phyloP scores from a whole-genome alignment of 148 eudicot genomes.

The Tetragonia tetragonoides region DNA sequence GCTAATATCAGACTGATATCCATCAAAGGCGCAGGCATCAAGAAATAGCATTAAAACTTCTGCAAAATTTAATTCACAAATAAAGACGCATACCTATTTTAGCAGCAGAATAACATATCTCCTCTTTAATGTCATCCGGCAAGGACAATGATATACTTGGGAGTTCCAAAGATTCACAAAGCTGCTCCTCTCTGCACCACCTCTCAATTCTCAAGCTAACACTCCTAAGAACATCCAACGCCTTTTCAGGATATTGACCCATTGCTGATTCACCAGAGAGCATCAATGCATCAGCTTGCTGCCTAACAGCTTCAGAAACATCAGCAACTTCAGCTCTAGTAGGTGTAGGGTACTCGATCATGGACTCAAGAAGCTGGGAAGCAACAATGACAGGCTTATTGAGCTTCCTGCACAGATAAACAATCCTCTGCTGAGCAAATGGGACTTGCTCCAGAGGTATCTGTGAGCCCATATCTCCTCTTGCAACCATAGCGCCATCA shows the following conservation, averaged over 20 bases:
- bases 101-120: conserved; percentile 88
- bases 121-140: conserved; percentile 66
- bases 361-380: conserved; percentile 93
- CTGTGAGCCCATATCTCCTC: conserved; percentile 98
- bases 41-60: not conserved
- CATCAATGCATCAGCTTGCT: conserved; percentile 92
- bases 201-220: conserved; percentile 93
- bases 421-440: conserved; percentile 82
- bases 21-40: not conserved
- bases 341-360: conserved; percentile 97
- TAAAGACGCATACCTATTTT: conserved; percentile 59
- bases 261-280: conserved; percentile 98
- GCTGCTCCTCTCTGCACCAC: conserved; percentile 94
- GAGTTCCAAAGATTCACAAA: conserved; percentile 61
- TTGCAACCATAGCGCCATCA: conserved; percentile 97
- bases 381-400: conserved; percentile 95
- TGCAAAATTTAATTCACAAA: not conserved
- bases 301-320: conserved; percentile 98
- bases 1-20: not conserved
- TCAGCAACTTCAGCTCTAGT: conserved; percentile 99
- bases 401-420: conserved; percentile 71
- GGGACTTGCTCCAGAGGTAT: conserved; percentile 98
- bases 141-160: conserved; percentile 61
- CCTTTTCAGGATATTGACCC: conserved; percentile 91
- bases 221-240: conserved; percentile 77